Base-by-base conservation (phyloP, 805 yeast genomes). In the Kodamaea lidongshanica region DNA sequence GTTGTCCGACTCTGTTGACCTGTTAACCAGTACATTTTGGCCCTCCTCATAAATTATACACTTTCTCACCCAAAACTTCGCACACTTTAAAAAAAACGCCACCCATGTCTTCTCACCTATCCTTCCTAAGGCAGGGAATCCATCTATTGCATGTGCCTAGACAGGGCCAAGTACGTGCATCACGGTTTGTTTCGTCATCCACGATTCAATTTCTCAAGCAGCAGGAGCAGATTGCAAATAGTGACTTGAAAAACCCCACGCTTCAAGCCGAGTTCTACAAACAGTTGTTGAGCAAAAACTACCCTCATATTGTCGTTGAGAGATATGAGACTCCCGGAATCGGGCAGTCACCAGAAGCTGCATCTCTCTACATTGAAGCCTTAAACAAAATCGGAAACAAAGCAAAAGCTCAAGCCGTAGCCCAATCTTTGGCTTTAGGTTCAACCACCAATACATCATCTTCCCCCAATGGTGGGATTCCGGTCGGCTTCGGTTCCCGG, bases 271-370 rank as follows among this genome's bases (percentile, higher is more conserved):
- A 74, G 33, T 89, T 92, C 48, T 92, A 92, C 61, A 71, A 72
- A 39, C 67, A 76, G 9, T 64, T 92, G 27, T 56, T 92, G 40
- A 73, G 73, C 35, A 72, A 89, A 33, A 83, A 84, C 58, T 92
- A 86, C 52, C 97, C 98, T n/a, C 95, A 87, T 46, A 79, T 89
- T 32, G 95, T 92, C 5, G 86, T 89, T n/a, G 80, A 92, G 34
- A 72, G 99, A 37, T 94, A 74, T 53, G 97, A 94, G 54, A 82
- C 94, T 6, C 82, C 92, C 0, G 95, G 95, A n/a, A 84, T 92
- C 32, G 92, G 95, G 7, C 63, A 79, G 8, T 78, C 83, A 34
- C 70, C 75, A 3, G 94, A 82, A 40, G 83, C 96, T 61, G 77
- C 86, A 31, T 70, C 70, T 39, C 63, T 83, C 21, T 92, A 92